phyloP scores from a whole-genome alignment of 768 basidiomycete genomes.

The Hygrocybe coccinea region DNA sequence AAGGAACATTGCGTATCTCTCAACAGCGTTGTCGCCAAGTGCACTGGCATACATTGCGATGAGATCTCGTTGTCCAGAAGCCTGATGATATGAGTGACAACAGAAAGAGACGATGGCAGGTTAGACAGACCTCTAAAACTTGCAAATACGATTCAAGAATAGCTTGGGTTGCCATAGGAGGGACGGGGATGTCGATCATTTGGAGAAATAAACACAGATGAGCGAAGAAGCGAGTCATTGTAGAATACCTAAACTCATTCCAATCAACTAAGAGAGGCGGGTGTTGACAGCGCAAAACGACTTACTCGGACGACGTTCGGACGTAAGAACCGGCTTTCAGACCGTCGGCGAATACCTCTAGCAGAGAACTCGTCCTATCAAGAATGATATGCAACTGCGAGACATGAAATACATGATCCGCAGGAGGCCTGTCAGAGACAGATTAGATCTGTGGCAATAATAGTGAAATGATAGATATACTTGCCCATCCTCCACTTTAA shows the following conservation, averaged over 20 bases:
- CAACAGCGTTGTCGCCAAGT: conserved; percentile 84
- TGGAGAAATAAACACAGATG: conserved; percentile 88
- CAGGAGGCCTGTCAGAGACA: conserved; percentile 41
- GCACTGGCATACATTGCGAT: conserved; percentile 94
- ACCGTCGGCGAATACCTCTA: conserved; percentile 63
- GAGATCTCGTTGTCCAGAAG: conserved; percentile 73
- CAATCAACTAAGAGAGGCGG: neutral
- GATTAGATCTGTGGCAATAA: neutral
- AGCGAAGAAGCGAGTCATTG: conserved; percentile 85
- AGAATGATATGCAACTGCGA: conserved; percentile 79
- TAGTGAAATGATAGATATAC: conserved; percentile 10
- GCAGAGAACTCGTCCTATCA: conserved; percentile 57
- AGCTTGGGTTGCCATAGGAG: conserved; percentile 67
- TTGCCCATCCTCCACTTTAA: conserved; percentile 63
- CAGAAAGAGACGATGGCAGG: neutral
- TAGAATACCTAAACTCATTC: conserved; percentile 47
- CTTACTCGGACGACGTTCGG: conserved; percentile 53
- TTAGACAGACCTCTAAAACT: conserved; percentile 66
- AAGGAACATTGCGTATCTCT: conserved; percentile 88
- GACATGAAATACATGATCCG: conserved; percentile 74
- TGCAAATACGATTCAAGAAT: conserved; percentile 87
- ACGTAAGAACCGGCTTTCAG: conserved; percentile 49
- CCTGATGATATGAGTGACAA: conserved; percentile 32
- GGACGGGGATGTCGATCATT: conserved; percentile 70
- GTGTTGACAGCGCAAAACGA: conserved; percentile 9